Evolutionary conservation across 2,329 filamentous ascomycete genomes (phyloP).

Genomic region (Rutstroemia sp.): DNA sequence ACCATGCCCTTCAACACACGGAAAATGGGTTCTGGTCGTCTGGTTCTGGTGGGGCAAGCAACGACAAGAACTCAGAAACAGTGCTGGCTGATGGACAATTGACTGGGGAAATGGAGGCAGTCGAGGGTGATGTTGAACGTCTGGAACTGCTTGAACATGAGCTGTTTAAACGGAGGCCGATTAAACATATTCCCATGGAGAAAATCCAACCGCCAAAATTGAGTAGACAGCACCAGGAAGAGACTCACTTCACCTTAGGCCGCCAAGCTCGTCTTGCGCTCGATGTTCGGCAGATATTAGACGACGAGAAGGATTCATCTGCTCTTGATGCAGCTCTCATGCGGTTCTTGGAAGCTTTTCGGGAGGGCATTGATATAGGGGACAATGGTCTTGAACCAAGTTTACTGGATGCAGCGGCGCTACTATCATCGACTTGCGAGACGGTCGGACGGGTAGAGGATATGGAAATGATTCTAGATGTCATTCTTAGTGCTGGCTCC

Average conservation of each 20-base stretch:
- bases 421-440: constrained; percentile 15
- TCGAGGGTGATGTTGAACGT: background rate
- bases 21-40: constrained; percentile 4
- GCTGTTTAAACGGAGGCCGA: too few species aligned
- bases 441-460: constrained; percentile 7
- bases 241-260: background rate
- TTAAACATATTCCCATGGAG: background rate
- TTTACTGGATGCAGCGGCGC: constrained; percentile 15
- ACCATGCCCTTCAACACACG: background rate
- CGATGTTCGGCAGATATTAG: constrained; percentile 18
- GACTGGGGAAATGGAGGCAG: background rate
- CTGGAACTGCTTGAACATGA: too few species aligned
- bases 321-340: constrained; percentile 15
- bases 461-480: constrained; percentile 19
- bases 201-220: background rate
- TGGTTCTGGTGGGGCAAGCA: background rate
- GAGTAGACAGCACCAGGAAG: background rate
- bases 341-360: constrained; percentile 21
- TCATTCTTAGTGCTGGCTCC: constrained; percentile 13
- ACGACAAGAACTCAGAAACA: background rate
- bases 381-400: constrained; percentile 8
- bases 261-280: constrained; percentile 17
- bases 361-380: constrained; percentile 15
- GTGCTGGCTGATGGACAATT: background rate
- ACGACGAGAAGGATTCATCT: background rate